Conservation (phyloP, 345 rosid species). For the Boechera divaricarpa region DNA sequence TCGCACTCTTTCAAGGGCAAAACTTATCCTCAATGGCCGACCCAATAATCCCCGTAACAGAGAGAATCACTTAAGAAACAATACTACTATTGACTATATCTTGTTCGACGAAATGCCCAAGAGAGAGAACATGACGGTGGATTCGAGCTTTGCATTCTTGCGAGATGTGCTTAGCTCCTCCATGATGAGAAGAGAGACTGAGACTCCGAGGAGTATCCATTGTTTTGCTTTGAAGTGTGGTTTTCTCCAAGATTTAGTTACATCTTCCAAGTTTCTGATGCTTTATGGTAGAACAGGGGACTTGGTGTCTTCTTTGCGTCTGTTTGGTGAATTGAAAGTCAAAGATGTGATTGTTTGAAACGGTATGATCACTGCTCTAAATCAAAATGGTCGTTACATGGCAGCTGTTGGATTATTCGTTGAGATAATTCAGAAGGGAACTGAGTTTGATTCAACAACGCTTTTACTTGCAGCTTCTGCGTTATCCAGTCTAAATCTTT, state of each 20-base stretch:
- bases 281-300: slow-evolving; percentile 54
- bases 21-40: too few relatives aligned
- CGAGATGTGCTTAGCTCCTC: slow-evolving; percentile 47
- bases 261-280: slow-evolving; percentile 54
- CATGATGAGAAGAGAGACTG: slow-evolving; percentile 31
- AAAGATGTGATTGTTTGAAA: slow-evolving; percentile 67
- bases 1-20: too few relatives aligned
- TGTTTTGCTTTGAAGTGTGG: slow-evolving; percentile 66
- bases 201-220: slow-evolving; percentile 46
- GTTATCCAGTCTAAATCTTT: slow-evolving; percentile 33
- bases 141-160: slow-evolving; percentile 34
- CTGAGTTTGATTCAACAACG: slow-evolving; percentile 61
- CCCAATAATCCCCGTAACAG: too few relatives aligned
- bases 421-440: slow-evolving; percentile 49
- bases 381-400: slow-evolving; percentile 47
- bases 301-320: slow-evolving; percentile 42
- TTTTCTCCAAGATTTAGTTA: slow-evolving; percentile 52
- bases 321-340: slow-evolving; percentile 51
- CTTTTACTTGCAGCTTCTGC: slow-evolving; percentile 57
- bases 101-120: slow-evolving; percentile 56
- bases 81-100: slow-evolving; percentile 29
- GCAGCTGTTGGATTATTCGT: slow-evolving; percentile 48
- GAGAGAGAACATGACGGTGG: slow-evolving; percentile 33
- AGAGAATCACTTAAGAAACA: too few relatives aligned
- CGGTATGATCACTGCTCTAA: slow-evolving; percentile 61